A percentile compares a stretch with the other conserved stretches of the same genome.
phyloP scores from a whole-genome alignment of 2,329 filamentous ascomycete species.

The Alternaria dauci region DNA sequence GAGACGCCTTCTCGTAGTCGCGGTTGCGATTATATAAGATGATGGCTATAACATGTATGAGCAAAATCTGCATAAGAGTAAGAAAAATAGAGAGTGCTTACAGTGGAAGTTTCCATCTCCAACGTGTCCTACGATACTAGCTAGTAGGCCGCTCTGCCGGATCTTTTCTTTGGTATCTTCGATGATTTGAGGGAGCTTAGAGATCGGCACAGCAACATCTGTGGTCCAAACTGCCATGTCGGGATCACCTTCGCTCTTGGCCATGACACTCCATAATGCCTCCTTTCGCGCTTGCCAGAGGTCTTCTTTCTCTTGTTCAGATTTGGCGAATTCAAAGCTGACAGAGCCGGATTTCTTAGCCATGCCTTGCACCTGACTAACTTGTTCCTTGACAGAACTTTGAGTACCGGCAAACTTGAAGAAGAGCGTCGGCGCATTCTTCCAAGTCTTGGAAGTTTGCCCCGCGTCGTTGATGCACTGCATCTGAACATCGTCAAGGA shows the following conservation, averaged over 20 bases:
- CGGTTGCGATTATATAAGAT: conserved; percentile 69
- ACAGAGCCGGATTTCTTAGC: conserved; percentile 67
- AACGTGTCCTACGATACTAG: conserved; percentile 75
- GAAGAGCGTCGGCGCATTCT: conserved; percentile 75
- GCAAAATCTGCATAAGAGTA: not conserved
- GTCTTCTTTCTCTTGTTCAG: conserved; percentile 70
- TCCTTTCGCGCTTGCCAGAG: conserved; percentile 80
- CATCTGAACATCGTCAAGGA: conserved; percentile 94
- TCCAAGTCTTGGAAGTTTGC: conserved; percentile 70
- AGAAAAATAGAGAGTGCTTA: conserved; percentile 40
- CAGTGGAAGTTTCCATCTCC: conserved; percentile 79
- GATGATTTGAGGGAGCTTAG: conserved; percentile 74
- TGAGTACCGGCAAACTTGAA: conserved; percentile 78
- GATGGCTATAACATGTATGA: conserved; percentile 57
- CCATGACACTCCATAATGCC: conserved; percentile 76
- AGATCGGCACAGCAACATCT: conserved; percentile 81
- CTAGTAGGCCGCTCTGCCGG: conserved; percentile 67
- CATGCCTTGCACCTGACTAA: conserved; percentile 70
- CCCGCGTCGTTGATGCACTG: conserved; percentile 73
- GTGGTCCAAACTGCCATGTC: conserved; percentile 77
- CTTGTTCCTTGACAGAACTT: conserved; percentile 78
- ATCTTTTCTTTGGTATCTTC: conserved; percentile 78
- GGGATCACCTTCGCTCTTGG: conserved; percentile 65
- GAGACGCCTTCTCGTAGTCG: conserved; percentile 72
- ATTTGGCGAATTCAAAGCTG: conserved; percentile 74